Evolutionary conservation across 345 rosid genomes (phyloP).

Genomic region (Linum tenue): DNA sequence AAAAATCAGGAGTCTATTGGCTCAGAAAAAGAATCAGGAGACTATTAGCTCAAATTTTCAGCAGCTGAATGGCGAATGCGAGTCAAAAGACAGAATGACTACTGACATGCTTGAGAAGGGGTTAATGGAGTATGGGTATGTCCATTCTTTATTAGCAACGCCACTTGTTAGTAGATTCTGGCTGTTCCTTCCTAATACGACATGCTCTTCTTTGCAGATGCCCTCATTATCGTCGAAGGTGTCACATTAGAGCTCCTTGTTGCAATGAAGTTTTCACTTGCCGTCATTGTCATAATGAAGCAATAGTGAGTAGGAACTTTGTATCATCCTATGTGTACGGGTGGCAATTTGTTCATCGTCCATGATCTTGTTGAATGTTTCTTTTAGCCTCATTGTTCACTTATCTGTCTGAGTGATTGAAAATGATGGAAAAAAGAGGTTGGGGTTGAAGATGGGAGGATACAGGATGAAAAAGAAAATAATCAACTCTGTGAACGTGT

Average conservation of each 20-base stretch:
- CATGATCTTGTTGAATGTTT: no score
- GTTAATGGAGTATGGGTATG: slow-evolving; percentile 63
- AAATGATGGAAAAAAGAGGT: no score
- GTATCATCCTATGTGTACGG: no score
- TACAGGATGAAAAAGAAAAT: no score
- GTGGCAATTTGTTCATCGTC: no score
- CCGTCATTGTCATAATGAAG: slow-evolving; percentile 84
- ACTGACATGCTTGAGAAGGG: slow-evolving; percentile 36
- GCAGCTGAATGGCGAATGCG: slow-evolving; percentile 18
- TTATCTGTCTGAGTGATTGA: no score
- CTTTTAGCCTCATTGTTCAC: no score
- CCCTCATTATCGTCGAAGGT: slow-evolving; percentile 60
- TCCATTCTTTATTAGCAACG: not conserved
- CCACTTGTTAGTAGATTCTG: not conserved
- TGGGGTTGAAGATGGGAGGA: no score
- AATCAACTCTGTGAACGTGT: no score
- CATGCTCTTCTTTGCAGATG: slow-evolving; percentile 38
- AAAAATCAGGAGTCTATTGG: not conserved
- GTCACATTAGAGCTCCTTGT: slow-evolving; percentile 79
- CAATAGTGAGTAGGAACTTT: slow-evolving; percentile 28
- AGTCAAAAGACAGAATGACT: slow-evolving; percentile 13
- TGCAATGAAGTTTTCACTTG: slow-evolving; percentile 74
- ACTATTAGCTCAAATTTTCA: slow-evolving; percentile 9
- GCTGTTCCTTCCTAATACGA: not conserved
- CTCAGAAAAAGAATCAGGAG: slow-evolving; percentile 11